phyloP scores from a whole-genome alignment of 441 rosid genomes.

The Corymbia citriodora region DNA sequence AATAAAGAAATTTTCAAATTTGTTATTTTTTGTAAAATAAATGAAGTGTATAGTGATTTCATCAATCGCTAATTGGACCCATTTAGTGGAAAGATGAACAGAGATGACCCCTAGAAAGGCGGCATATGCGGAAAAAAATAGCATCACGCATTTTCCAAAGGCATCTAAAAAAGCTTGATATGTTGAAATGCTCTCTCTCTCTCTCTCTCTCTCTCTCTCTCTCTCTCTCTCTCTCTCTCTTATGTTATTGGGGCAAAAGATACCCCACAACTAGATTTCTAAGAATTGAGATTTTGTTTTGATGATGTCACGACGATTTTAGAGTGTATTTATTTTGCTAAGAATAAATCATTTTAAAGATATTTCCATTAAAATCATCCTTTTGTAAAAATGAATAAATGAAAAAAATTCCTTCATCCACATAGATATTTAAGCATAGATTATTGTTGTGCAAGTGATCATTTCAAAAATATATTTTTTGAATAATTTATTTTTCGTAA shows the following conservation, averaged over 20 bases:
- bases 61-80: not conserved
- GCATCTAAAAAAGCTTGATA: not conserved
- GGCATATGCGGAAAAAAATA: not conserved
- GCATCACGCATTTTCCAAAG: not conserved
- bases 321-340: accelerated
- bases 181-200: not conserved
- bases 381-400: not conserved
- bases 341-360: not conserved
- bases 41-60: not conserved
- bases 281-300: not conserved
- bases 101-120: not conserved
- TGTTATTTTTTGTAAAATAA: not conserved
- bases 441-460: not conserved
- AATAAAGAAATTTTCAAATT: not conserved
- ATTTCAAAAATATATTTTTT: not conserved
- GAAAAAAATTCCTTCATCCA: not conserved
- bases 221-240: not conserved
- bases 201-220: not conserved
- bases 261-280: not conserved
- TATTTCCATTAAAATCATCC: not conserved
- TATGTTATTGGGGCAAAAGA: not conserved
- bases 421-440: not conserved
- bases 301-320: not conserved
- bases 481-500: accelerated
- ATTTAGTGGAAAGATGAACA: not conserved